Evolutionary conservation across 225 moss, liverwort and hornwort genomes (phyloP), one percentile per base, ranked within the genome.

Genomic region (Neckera pumila): DNA sequence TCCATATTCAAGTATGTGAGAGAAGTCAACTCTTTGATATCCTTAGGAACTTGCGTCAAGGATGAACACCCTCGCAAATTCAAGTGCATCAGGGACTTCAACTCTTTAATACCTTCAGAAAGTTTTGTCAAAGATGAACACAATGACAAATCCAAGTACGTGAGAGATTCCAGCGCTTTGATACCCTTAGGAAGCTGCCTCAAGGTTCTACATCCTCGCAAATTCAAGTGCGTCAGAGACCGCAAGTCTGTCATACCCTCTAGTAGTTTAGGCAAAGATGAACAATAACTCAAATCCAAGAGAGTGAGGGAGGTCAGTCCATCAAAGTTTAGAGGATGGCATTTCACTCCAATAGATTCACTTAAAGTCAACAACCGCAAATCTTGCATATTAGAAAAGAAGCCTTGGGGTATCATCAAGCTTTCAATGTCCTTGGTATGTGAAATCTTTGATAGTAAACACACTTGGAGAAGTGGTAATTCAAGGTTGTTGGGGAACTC

Each of bases 111-210:
- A 61, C 28, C 61, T 7, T 61, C 7, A 1, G 14, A 14, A 61
- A 61, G 61, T 27, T 61, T 14, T 5, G 2, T 64, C 9, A 64
- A 65, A 3, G 10, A 65, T 34, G 18, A 18, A 65, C 18, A 65
- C 9, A 2, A 0, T 9, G 0, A 0, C 5, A 64, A 66, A 19
- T 34, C 0, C 6, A 66, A 20, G 36, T 36, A 9, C 1, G 11
- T 65, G 36, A 65, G 11, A 18, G 33, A 63, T 31, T 31, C 31
- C 3, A 63, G 8, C 2, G 16, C 63, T 63, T 63, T 63, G 33
- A 63, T 63, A 63, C 33, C 33, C 17, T 33, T 17, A 5, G 14
- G 17, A 63, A 63, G 63, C 9, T 63, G 17, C 33, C 1, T 33
- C 33, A 63, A 62, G 33, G 17, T 33, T 33, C 9, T 9, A 63